Percentiles rank a stretch among this genome's conserved stretches.
Evolutionary conservation across 495 filamentous ascomycete species (phyloP).

Genomic region (Cladorrhinum samala): DNA sequence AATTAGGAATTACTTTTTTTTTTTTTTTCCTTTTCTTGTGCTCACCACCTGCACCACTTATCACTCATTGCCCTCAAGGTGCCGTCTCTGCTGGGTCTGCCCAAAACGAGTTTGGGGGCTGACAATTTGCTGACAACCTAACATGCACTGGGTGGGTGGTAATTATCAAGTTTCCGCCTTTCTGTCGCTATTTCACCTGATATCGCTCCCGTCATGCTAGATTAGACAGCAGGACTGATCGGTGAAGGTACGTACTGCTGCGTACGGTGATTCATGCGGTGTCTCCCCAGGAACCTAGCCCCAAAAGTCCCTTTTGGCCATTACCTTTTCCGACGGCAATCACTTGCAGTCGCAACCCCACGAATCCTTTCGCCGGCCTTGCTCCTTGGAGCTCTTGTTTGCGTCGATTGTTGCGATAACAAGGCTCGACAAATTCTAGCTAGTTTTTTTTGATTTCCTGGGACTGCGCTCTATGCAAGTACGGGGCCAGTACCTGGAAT

Average conservation of each 20-base stretch:
- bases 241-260: neutral
- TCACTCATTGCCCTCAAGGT: too few species aligned
- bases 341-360: neutral
- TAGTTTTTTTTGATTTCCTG: too few species aligned
- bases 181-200: neutral
- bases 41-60: too few species aligned
- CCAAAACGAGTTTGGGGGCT: neutral
- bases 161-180: neutral
- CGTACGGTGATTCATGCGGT: neutral
- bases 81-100: neutral
- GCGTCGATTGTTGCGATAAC: neutral
- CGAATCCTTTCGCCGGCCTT: neutral
- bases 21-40: too few species aligned
- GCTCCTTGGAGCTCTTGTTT: neutral
- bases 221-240: neutral
- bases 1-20: too few species aligned
- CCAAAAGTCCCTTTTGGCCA: neutral
- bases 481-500: conserved; percentile 2
- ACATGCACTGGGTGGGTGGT: too few species aligned
- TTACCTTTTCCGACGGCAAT: neutral
- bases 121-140: neutral
- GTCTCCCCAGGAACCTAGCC: neutral
- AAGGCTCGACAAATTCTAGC: too few species aligned
- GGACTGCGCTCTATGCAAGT: too few species aligned
- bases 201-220: neutral